These are phyloP conservation scores for Closterium sp. DNA, from an alignment of 139 green algal genomes.

Conservation along the genomic window DNA sequence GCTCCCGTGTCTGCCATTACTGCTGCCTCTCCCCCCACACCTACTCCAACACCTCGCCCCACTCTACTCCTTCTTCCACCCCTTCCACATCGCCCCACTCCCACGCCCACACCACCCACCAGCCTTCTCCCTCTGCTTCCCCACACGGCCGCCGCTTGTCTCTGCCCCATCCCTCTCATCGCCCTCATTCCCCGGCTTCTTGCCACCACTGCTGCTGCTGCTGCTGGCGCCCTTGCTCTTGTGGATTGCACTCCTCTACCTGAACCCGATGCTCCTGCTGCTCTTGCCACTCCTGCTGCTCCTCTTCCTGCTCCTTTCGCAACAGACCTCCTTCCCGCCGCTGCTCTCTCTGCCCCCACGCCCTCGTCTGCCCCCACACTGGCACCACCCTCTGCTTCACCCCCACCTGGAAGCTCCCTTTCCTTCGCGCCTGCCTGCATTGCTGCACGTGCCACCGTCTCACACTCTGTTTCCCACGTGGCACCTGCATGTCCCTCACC, in stretches of 20 bases:
- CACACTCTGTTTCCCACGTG: background rate
- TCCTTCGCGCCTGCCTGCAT: too few species aligned
- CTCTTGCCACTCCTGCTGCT: background rate
- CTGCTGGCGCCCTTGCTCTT: background rate
- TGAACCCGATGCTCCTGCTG: background rate
- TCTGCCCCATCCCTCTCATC: background rate
- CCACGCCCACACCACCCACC: background rate
- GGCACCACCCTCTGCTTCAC: too few species aligned
- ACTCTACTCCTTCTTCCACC: background rate
- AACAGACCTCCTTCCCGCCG: background rate
- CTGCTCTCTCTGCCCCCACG: background rate
- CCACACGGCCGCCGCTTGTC: background rate
- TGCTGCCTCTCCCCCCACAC: background rate
- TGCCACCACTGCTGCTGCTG: background rate
- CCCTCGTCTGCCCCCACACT: background rate
- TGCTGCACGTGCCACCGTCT: background rate
- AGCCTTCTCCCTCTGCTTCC: background rate
- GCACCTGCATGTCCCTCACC: background rate
- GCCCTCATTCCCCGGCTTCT: background rate
- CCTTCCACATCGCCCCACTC: background rate
- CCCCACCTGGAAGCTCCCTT: too few species aligned
- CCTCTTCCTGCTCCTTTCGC: background rate
- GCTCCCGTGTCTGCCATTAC: background rate
- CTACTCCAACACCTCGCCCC: background rate
- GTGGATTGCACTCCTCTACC: background rate